Evolutionary conservation across 352 stramenopile genomes (phyloP), one percentile per base, ranked within the genome.

Genomic region (Pelagophyceae sp.): DNA sequence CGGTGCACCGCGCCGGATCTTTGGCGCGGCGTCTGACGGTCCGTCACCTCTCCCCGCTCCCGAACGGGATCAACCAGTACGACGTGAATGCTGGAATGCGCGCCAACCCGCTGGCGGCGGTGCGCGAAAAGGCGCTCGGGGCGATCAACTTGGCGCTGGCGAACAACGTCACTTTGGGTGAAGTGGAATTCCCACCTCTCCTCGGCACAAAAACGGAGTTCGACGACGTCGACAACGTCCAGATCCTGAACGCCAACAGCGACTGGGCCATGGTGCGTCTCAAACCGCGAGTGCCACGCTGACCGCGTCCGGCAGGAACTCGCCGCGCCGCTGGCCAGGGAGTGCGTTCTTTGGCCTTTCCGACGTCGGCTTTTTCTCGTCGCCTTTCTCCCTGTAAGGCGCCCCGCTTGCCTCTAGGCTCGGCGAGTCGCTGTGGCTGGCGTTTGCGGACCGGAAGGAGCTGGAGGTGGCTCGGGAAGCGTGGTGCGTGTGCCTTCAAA

Each of bases 181-280:
- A 74, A 37, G 29, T 74, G 25, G 67, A 74, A 31, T 74, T 74
- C 29, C 67, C 67, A 23, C 35, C 67, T 5, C n/a, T 74, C 11
- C 33, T 74, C 0, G 67, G 67, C 33, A 19, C 25, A 1, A 50
- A 58, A 37, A 74, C 67, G 35, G 33, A 51, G 38, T 74, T 74
- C 38, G 67, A 74, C 35, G 67, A 74, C 67, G 67, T 74, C 67
- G 67, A 74, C 67, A 74, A 74, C 67, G 67, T 74, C 15, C 67
- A 74, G n/a, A 74, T 74, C 67, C 37, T 74, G 5, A 31, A 74
- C 67, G 33, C 35, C 17, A 74, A 74, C 29, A 20, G 35, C 15
- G 67, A 74, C 67, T 74, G 33, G 33, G 33, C 15, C 67, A 58
- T 74, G 35, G n/a, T n/a, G n/a, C n/a, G n/a, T n/a, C n/a, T n/a